Evolutionary conservation across 2,329 filamentous ascomycete species (phyloP), one percentile per base, ranked within the genome.

Genomic region (Chlorencoelia australis): DNA sequence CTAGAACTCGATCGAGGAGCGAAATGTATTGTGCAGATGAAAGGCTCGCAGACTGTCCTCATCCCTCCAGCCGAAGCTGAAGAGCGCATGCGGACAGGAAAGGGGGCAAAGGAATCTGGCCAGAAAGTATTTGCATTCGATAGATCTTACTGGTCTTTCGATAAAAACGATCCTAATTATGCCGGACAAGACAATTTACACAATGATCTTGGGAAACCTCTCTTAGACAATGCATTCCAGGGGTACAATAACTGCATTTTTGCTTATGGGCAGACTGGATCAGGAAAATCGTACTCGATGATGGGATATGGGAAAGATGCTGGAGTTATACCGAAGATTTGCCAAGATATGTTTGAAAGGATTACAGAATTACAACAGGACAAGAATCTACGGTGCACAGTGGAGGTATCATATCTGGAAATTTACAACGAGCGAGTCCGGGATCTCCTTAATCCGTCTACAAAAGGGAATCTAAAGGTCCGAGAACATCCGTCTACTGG

Each of bases 191-290:
- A 89, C 42, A 75, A 91, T 55, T 69, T 98, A 13, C 93, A 94
- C 59, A 71, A 78, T 36, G 91, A 96, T 57, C 65, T 98, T 45
- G 91, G 91, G 44, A 75, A 78, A 50, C 91, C 91, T 35, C 71
- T 98, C 40, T 72, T 98, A 49, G 89, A 98, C 65, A 98, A 98
- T 73, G 91, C 91, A 13, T 98, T 98, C 58, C 78, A 89, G 54
- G 91, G 91, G 29, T 98, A 96, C 67, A 96, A 98, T 69, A 98
- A 96, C 62, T 98, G 91, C 69, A 98, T 98, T 56, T 98, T 98
- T 59, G 91, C 91, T 10, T 98, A 98, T 58, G 91, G 91, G 13
- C 91, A 98, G 66, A 98, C 91, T 2, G 91, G 91, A 49, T 96
- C 91, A 1, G 91, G 91, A 62, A 98, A 98, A 65, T 95, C 87